These are phyloP conservation scores for Trichoderma aggressivum DNA, from an alignment of 2,329 filamentous ascomycete species.

Conservation along the genomic window DNA sequence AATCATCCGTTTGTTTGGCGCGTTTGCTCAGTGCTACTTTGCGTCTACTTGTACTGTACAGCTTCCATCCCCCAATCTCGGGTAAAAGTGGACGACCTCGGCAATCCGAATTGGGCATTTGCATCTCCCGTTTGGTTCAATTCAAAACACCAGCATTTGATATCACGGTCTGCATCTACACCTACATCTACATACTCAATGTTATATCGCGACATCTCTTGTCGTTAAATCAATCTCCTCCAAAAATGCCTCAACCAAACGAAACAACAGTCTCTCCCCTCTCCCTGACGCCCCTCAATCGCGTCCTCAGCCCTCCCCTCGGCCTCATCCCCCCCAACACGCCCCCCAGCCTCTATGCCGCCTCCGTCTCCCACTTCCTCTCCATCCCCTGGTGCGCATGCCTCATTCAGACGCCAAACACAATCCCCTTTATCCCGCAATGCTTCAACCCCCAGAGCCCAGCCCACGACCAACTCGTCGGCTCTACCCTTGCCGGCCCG, in stretches of 20 bases:
- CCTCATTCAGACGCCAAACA: conserved; percentile 27
- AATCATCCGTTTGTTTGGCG: not conserved
- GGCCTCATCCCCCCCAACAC: conserved; percentile 29
- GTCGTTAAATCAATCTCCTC: not conserved
- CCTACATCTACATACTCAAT: not conserved
- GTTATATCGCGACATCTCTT: not conserved
- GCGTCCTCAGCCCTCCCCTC: conserved; percentile 32
- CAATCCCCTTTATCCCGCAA: conserved; percentile 34
- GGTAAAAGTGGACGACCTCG: conserved; percentile 16
- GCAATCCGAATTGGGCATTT: not conserved
- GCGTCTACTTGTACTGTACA: not conserved
- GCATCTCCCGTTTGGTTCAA: not conserved
- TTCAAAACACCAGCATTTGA: not conserved
- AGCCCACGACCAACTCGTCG: conserved; percentile 36
- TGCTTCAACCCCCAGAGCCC: conserved; percentile 31
- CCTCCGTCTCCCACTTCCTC: conserved; percentile 32
- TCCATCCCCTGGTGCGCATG: conserved; percentile 36
- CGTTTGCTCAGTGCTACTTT: not conserved
- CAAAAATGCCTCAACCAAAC: not conserved
- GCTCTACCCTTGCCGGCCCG: conserved; percentile 29
- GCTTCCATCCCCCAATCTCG: not conserved
- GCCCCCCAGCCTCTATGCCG: conserved; percentile 27
- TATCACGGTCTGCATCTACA: not conserved
- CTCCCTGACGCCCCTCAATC: conserved; percentile 25
- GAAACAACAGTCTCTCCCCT: not conserved